phyloP scores from a whole-genome alignment of 2,329 filamentous ascomycete genomes.

The Trichoderma endophyticum region DNA sequence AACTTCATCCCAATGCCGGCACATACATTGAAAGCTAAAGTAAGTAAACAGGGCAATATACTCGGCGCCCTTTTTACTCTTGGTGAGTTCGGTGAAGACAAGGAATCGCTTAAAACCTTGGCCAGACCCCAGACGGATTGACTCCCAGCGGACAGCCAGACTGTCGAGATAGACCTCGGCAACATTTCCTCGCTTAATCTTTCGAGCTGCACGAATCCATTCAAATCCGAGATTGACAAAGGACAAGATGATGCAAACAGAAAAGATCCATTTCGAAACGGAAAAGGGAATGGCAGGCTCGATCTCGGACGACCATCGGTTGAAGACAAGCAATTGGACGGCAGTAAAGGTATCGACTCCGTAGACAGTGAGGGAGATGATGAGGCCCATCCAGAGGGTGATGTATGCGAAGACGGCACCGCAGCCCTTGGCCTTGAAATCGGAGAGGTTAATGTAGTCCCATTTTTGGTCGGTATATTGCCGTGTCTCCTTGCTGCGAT shows the following conservation, averaged over 20 bases:
- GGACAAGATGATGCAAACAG: constrained; percentile 85
- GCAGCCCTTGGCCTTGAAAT: constrained; percentile 83
- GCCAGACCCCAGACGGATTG: constrained; percentile 68
- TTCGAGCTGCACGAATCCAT: constrained; percentile 72
- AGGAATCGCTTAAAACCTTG: constrained; percentile 85
- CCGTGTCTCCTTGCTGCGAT: constrained; percentile 58
- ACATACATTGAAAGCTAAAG: constrained; percentile 66
- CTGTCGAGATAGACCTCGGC: constrained; percentile 90
- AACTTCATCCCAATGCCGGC: background rate
- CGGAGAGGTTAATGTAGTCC: constrained; percentile 75
- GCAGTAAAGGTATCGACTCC: constrained; percentile 90
- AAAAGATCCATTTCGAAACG: constrained; percentile 92
- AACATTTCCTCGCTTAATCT: constrained; percentile 81
- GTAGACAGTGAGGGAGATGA: constrained; percentile 81
- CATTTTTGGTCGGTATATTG: constrained; percentile 85
- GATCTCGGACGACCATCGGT: constrained; percentile 83
- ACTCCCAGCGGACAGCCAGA: constrained; percentile 80
- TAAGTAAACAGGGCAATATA: constrained; percentile 90
- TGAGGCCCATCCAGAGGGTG: constrained; percentile 76
- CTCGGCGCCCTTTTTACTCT: constrained; percentile 85
- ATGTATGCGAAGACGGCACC: constrained; percentile 75
- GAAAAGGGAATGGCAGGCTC: constrained; percentile 72
- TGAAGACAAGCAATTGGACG: constrained; percentile 83
- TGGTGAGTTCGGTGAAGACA: constrained; percentile 88
- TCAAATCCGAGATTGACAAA: constrained; percentile 79